Percentiles rank a stretch among this genome's conserved stretches.
Evolutionary conservation across 257 asterid species (phyloP).

Genomic region (Ehretia macrophylla): DNA sequence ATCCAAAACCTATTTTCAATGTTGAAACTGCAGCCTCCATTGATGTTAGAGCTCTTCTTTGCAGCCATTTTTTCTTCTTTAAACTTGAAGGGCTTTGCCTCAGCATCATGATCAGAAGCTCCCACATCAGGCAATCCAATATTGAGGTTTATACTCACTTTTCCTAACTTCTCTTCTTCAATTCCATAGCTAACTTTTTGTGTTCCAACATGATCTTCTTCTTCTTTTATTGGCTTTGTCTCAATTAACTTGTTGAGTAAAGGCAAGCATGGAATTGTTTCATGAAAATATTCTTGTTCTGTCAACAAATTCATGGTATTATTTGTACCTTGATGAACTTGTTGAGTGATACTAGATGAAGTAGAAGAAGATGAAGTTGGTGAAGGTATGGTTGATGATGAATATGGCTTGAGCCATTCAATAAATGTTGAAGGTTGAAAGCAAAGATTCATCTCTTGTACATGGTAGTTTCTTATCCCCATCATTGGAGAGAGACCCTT

Average conservation of each 20-base stretch:
- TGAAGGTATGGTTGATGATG: slow-evolving; percentile 9
- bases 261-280: slow-evolving; percentile 63
- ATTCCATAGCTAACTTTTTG: not conserved
- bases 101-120: slow-evolving; percentile 12
- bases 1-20: slow-evolving; percentile 71
- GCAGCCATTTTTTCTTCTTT: slow-evolving; percentile 20
- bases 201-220: slow-evolving; percentile 10
- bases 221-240: slow-evolving; percentile 31
- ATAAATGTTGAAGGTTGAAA: slow-evolving; percentile 42
- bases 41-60: slow-evolving; percentile 10
- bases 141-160: slow-evolving; percentile 54
- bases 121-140: slow-evolving; percentile 70
- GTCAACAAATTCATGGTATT: slow-evolving; percentile 33
- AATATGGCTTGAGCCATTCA: slow-evolving; percentile 64
- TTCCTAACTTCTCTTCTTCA: slow-evolving; percentile 31
- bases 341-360: slow-evolving; percentile 21
- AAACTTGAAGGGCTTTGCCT: slow-evolving; percentile 8
- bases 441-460: slow-evolving; percentile 42
- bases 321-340: slow-evolving; percentile 10
- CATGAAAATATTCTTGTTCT: slow-evolving; percentile 12
- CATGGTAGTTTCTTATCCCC: slow-evolving; percentile 34
- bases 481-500: slow-evolving; percentile 18
- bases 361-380: slow-evolving; percentile 18
- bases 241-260: slow-evolving; percentile 62
- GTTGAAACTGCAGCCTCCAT: slow-evolving; percentile 19